phyloP scores from a whole-genome alignment of 495 filamentous ascomycete genomes.

The Hypomontagnella monticulosa region DNA sequence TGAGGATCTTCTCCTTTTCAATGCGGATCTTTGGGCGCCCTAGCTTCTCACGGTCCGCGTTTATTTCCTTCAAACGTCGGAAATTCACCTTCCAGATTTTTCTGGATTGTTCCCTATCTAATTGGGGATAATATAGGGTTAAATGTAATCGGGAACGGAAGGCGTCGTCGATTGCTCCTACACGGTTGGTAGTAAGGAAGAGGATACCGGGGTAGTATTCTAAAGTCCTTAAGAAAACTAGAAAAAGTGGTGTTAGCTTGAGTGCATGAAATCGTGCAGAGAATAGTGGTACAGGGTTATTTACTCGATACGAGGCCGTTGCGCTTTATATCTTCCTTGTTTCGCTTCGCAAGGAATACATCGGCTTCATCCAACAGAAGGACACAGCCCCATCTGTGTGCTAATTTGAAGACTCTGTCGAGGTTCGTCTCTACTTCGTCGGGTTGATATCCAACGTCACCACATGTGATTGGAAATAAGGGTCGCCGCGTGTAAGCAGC shows the following conservation, averaged over 20 bases:
- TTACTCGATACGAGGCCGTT: conserved; percentile 45
- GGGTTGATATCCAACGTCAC: conserved; percentile 4
- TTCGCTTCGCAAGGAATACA: conserved; percentile 46
- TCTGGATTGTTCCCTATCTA: not conserved
- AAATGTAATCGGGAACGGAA: conserved; percentile 64
- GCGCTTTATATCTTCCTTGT: conserved; percentile 35
- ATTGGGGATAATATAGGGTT: conserved; percentile 27
- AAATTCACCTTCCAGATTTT: conserved; percentile 17
- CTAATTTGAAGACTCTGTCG: conserved; percentile 5
- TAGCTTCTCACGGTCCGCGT: conserved; percentile 5
- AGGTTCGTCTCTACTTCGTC: conserved; percentile 7
- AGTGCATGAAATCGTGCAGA: not conserved
- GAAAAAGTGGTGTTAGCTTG: not conserved
- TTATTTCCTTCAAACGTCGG: conserved; percentile 8
- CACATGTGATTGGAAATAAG: conserved; percentile 9
- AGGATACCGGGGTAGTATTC: conserved; percentile 69
- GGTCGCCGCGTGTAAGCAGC: not conserved
- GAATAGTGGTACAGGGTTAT: not conserved
- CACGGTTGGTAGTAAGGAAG: conserved; percentile 66
- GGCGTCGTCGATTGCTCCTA: conserved; percentile 64
- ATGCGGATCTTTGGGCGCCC: not conserved
- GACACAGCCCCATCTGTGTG: conserved; percentile 29
- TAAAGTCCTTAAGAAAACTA: conserved; percentile 60
- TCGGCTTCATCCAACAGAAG: conserved; percentile 53
- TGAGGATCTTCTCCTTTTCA: conserved; percentile 25